These are phyloP conservation scores for Comarum palustre DNA, from an alignment of 306 rosid species.

Conservation along the genomic window DNA sequence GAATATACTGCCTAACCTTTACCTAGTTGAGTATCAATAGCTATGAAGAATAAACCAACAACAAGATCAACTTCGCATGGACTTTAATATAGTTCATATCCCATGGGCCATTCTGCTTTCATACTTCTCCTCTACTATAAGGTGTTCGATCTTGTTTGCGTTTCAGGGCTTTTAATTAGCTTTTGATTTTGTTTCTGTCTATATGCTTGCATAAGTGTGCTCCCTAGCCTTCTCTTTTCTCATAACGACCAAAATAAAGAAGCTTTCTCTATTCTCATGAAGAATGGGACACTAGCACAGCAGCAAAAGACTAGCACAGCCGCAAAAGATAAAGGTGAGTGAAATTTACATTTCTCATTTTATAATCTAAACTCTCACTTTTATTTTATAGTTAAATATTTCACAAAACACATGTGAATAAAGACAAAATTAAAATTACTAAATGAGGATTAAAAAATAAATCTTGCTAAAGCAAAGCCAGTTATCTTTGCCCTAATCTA, in stretches of 20 bases:
- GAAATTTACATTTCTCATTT: no score
- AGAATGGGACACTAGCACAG: neutral
- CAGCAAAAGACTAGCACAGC: neutral
- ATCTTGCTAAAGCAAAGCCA: neutral
- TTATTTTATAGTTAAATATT: no score
- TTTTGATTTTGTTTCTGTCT: neutral
- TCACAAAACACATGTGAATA: no score
- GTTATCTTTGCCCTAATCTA: neutral
- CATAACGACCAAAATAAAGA: no score
- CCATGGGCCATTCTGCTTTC: neutral
- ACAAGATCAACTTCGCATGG: neutral
- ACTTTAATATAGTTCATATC: neutral
- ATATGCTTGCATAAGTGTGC: neutral
- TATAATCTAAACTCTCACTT: no score
- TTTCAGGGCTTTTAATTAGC: neutral
- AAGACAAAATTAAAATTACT: no score
- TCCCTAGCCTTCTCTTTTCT: constrained; percentile 9
- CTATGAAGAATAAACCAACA: neutral
- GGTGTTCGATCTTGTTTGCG: neutral
- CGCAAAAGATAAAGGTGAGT: no score
- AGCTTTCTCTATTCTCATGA: constrained; percentile 4
- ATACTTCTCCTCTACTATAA: neutral
- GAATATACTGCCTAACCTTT: neutral
- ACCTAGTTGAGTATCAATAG: neutral
- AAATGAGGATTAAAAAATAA: no score